Evolutionary conservation across 129 eudicot species (phyloP).

Genomic region (Lactuca sativa): DNA sequence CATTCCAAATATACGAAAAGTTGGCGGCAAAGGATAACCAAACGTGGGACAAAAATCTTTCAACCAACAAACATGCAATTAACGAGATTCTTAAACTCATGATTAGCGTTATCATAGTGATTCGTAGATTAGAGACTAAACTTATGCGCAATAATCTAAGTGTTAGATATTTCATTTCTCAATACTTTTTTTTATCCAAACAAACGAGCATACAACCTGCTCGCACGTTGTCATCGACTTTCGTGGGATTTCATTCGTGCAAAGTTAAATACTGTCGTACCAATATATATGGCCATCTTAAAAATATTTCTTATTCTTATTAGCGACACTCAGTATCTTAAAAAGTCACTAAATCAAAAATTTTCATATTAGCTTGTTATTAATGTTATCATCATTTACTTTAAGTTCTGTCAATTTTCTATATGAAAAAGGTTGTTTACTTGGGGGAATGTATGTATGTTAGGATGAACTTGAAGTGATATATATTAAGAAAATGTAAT

Average conservation of each 20-base stretch:
- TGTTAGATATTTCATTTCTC: background rate
- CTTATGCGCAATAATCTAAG: background rate
- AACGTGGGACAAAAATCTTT: too few species aligned
- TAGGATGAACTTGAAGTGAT: background rate
- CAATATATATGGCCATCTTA: background rate
- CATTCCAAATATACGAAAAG: too few species aligned
- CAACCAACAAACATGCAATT: background rate
- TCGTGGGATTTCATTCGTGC: conserved; percentile 19
- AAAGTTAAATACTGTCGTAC: conserved; percentile 5
- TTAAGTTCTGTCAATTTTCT: background rate
- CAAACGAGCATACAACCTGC: conserved; percentile 33
- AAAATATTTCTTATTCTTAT: background rate
- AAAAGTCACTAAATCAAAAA: background rate
- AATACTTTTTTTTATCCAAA: conserved; percentile 9
- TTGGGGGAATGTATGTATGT: too few species aligned
- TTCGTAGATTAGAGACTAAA: background rate
- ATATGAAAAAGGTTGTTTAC: background rate
- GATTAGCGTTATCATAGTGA: background rate
- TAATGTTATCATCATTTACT: background rate
- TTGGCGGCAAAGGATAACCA: too few species aligned
- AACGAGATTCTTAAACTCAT: background rate
- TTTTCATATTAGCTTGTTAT: too few species aligned
- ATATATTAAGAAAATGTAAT: background rate
- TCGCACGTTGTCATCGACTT: conserved; percentile 42
- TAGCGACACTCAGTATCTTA: background rate